Conservation (phyloP, 2,329 filamentous ascomycete species). For the Xylaria sp. region DNA sequence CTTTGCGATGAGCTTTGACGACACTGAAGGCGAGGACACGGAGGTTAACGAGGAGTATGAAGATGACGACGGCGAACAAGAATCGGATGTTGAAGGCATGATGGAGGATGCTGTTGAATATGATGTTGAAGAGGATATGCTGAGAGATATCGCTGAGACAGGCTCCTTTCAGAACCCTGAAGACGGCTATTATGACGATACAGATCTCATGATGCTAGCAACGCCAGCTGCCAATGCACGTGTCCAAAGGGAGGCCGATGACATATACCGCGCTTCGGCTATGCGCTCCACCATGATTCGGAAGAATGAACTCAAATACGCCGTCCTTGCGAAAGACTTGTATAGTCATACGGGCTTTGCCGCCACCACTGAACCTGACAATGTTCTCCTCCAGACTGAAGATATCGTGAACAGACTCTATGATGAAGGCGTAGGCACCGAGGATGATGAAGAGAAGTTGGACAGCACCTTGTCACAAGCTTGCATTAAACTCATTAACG, state of each 20-base stretch:
- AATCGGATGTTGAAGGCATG: conserved; percentile 54
- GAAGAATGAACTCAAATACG: conserved; percentile 70
- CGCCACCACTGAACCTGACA: conserved; percentile 72
- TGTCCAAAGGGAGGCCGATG: conserved; percentile 65
- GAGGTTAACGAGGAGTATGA: conserved; percentile 44
- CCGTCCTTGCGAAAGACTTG: conserved; percentile 76
- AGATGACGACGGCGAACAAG: conserved; percentile 51
- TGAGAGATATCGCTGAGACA: conserved; percentile 47
- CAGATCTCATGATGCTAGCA: conserved; percentile 65
- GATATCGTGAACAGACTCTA: conserved; percentile 73
- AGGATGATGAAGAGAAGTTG: conserved; percentile 66
- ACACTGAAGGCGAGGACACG: conserved; percentile 48
- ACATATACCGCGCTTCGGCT: conserved; percentile 64
- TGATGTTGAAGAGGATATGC: conserved; percentile 51
- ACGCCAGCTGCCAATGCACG: conserved; percentile 65
- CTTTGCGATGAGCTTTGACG: conserved; percentile 40
- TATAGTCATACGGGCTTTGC: conserved; percentile 68
- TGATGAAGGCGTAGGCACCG: conserved; percentile 66
- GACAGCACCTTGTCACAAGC: conserved; percentile 66
- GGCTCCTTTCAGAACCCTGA: conserved; percentile 43
- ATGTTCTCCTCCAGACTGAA: conserved; percentile 80
- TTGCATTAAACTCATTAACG: conserved; percentile 60
- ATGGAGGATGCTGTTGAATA: conserved; percentile 52
- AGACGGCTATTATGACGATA: conserved; percentile 51
- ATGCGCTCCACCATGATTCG: conserved; percentile 55